Percentiles rank a stretch among this genome's conserved stretches.
Evolutionary conservation across 2,329 filamentous ascomycete species (phyloP).

Genomic region (Aspergillus fijiensis): DNA sequence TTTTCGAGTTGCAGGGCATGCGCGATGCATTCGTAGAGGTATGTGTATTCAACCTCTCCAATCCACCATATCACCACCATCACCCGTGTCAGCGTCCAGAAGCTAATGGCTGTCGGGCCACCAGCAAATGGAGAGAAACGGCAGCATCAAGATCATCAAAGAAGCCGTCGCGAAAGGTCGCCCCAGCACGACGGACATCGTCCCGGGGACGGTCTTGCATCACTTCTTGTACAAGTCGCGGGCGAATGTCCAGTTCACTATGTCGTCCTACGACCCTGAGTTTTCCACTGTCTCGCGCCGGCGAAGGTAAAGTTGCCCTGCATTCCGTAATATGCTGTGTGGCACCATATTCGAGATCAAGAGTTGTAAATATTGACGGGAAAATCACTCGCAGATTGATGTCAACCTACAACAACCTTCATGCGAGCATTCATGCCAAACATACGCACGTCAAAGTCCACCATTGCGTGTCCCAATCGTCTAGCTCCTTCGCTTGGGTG

Average conservation of each 20-base stretch:
- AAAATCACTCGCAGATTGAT: slow-evolving; percentile 57
- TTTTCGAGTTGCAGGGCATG: slow-evolving; percentile 81
- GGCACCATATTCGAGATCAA: background rate
- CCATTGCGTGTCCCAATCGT: slow-evolving; percentile 72
- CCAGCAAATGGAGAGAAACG: slow-evolving; percentile 71
- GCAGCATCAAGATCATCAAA: slow-evolving; percentile 72
- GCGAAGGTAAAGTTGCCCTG: slow-evolving; percentile 52
- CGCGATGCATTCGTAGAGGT: slow-evolving; percentile 60
- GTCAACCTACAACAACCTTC: slow-evolving; percentile 80
- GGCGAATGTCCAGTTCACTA: slow-evolving; percentile 91
- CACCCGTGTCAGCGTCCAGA: too few species aligned
- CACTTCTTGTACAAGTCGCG: slow-evolving; percentile 97
- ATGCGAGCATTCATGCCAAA: slow-evolving; percentile 80
- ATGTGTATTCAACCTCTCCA: slow-evolving; percentile 19
- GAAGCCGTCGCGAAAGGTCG: slow-evolving; percentile 70
- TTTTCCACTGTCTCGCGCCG: slow-evolving; percentile 62
- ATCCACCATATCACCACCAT: too few species aligned
- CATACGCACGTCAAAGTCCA: slow-evolving; percentile 83
- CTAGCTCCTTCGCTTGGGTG: slow-evolving; percentile 82
- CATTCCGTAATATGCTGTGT: background rate
- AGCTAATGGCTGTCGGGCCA: too few species aligned
- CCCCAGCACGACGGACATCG: slow-evolving; percentile 69
- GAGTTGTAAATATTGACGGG: background rate
- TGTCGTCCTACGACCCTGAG: slow-evolving; percentile 74
- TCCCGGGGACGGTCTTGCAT: slow-evolving; percentile 74